Evolutionary conservation across 1,284 basidiomycete species (phyloP).

Genomic region (Boletus semigastroideus): DNA sequence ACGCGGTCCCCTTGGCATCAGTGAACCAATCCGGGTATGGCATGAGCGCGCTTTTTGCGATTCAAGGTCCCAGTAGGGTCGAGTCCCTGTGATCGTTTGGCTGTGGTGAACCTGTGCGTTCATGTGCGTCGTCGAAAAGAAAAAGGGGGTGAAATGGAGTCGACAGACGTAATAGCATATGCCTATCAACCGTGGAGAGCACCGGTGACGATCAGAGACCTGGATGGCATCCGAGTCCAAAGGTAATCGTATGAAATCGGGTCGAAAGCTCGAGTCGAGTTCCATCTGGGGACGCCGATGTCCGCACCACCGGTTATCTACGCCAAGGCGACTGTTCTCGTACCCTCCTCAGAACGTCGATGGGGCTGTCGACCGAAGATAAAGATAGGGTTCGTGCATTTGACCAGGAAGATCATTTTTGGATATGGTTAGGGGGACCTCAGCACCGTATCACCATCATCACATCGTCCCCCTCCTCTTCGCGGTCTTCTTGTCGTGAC

Average conservation of each 20-base stretch:
- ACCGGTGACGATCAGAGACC: too few relatives aligned
- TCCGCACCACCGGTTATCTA: neutral
- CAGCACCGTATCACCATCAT: neutral
- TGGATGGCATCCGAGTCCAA: neutral
- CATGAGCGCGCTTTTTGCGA: neutral
- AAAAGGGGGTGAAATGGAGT: neutral
- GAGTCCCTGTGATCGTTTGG: neutral
- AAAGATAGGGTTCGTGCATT: slow-evolving; percentile 6
- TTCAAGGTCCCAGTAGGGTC: neutral
- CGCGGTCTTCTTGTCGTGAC: neutral
- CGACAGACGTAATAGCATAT: neutral
- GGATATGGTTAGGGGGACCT: too few relatives aligned
- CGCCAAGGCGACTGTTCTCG: neutral
- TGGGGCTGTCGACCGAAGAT: neutral
- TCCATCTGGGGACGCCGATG: neutral
- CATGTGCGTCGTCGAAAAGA: neutral
- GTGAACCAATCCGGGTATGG: neutral
- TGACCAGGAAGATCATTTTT: neutral
- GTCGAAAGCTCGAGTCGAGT: neutral
- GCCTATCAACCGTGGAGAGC: neutral
- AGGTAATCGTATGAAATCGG: neutral
- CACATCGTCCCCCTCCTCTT: neutral
- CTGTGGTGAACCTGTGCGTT: neutral
- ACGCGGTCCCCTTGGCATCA: neutral
- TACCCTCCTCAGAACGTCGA: neutral